Percentiles rank a stretch among this genome's conserved stretches.
These are phyloP conservation scores for Daldinia childiae DNA, from an alignment of 495 filamentous ascomycete species.

Conservation along the genomic window DNA sequence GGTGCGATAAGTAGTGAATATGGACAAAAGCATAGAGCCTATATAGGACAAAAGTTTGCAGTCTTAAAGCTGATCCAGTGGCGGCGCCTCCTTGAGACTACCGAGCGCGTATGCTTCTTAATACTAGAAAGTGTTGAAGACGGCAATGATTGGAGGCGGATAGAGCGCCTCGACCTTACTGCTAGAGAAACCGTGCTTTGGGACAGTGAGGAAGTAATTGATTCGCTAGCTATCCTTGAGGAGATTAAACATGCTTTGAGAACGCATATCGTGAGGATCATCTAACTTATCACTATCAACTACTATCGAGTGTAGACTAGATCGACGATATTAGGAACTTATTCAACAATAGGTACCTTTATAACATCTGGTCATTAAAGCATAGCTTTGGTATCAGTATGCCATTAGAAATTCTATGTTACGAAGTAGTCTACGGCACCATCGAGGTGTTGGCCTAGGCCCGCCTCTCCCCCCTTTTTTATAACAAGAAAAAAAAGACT, in stretches of 20 bases:
- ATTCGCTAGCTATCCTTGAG: background rate
- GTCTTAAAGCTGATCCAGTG: slow-evolving; percentile 33
- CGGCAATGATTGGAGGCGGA: slow-evolving; percentile 15
- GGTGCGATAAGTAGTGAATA: slow-evolving; percentile 21
- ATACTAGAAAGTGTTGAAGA: slow-evolving; percentile 18
- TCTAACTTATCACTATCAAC: background rate
- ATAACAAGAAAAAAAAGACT: too few relatives aligned
- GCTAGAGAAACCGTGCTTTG: background rate
- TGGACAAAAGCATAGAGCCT: slow-evolving; percentile 29
- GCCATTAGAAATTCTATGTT: too few relatives aligned
- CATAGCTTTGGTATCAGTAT: too few relatives aligned
- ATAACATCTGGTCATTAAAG: too few relatives aligned
- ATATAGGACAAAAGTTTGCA: slow-evolving; percentile 34
- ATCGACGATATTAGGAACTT: too few relatives aligned
- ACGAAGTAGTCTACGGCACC: too few relatives aligned
- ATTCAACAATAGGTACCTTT: too few relatives aligned
- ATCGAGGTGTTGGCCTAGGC: too few relatives aligned
- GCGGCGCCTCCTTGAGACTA: slow-evolving; percentile 4
- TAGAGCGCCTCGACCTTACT: slow-evolving; percentile 7
- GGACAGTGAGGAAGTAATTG: background rate
- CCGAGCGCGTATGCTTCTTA: slow-evolving; percentile 13
- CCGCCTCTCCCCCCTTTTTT: too few relatives aligned
- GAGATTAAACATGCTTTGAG: slow-evolving; percentile 3
- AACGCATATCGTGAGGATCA: background rate
- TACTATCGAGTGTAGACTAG: background rate